Evolutionary conservation across 2,329 filamentous ascomycete genomes (phyloP), one percentile per base, ranked within the genome.

Genomic region (Talaromyces marneffei): DNA sequence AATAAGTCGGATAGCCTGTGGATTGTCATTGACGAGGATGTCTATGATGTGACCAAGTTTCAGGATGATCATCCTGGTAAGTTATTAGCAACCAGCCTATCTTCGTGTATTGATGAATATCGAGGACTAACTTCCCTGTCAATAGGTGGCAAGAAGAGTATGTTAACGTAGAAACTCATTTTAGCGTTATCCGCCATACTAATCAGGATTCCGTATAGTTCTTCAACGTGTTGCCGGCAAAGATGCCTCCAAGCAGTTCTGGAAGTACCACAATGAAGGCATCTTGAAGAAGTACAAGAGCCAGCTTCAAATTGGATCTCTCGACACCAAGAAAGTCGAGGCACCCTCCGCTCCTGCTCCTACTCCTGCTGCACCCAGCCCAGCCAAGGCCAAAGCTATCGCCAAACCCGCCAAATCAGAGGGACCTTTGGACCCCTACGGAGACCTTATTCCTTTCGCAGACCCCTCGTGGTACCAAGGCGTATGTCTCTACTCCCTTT

Each of bases 381-480:
- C 77, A 29, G 82, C 87, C 40, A 78, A 83, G 68, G 79, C 85
- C 31, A 84, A 87, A 72, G 77, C 85, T 40, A 74, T 81, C 29
- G 74, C 74, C 42, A 75, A 76, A 46, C 73, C 76, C 16, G 72
- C 77, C 44, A 82, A 87, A 65, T 82, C 87, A 63, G 78, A 83
- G 9, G 91, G 92, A 76, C 82, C 92, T 3, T 81, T 96, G 58
- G 93, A 97, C 70, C 83, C 89, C 0, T 97, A 86, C 73, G 94
- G 94, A 63, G 86, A 89, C 67, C 82, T 94, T 73, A 87, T 99
- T 66, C 94, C 94, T 33, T 97, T 95, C 72, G 89, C 86, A 29
- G 94, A 99, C 70, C 94, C 94, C 12, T 86, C 85, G 52, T 99
- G 94, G 94, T 97, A 97, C 77, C 92, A 96, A 76, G 88, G 87